Base-by-base conservation (phyloP, 257 asterid genomes). In the Dorcoceras hygrometricum region DNA sequence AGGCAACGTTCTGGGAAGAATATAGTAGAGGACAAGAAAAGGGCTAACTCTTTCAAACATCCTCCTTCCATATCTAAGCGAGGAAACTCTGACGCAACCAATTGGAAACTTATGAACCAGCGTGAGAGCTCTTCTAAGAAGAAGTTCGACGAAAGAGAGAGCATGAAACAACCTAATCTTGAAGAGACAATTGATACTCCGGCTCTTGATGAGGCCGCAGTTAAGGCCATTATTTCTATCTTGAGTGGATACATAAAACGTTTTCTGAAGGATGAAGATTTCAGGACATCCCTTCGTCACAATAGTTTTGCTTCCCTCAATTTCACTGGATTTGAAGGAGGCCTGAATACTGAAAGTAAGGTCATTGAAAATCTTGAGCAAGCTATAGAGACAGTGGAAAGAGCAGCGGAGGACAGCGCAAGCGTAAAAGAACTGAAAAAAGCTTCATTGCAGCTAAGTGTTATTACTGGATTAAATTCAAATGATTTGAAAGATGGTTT, bases 381-480 rank as follows among this genome's bases (percentile, higher is more conserved):
- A 73, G 97, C 96, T 18, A 79, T 87, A 25, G 95, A 90, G 67
- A 76, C 57, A 59, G 86, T 78, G 11, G 97, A 90, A 73, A 79
- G 83, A 69, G 87, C 87, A 51, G 86, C 76, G 2, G 95, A 84
- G 71, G 87, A 81, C 62, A 67, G 61, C 29, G 78, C 79, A 29
- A 76, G 72, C 51, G 57, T 76, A n/a, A 84, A 79, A 72, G 95
- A 84, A 63, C 59, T 90, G 83, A 90, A 83, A 59, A 84, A 79
- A 69, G 96, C 96, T 60, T 81, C 95, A 23, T 54, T 90, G 22
- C 89, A 83, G 84, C 97, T 88, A 27, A 90, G 97, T 79, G 95
- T 90, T 8, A 86, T 90, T 53, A 84, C 97, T 3, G 97, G 97
- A n/a, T 60, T 90, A 59, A 88, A 77, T 71, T 76, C 87, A 19